Evolutionary conservation across 2,329 filamentous ascomycete species (phyloP).

Genomic region (Trichoderma sp.): DNA sequence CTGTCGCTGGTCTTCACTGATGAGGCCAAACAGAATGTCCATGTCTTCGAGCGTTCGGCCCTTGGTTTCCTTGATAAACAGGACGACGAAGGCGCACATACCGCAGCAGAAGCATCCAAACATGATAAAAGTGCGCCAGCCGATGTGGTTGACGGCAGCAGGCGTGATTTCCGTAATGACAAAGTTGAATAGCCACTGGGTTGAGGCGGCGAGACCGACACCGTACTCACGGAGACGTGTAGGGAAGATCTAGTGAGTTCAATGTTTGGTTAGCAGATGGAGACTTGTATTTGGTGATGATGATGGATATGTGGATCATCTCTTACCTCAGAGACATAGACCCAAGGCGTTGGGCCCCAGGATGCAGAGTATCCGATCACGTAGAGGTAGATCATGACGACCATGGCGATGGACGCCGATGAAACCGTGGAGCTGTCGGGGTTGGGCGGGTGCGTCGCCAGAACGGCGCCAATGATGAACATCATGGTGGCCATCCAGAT

Average conservation of each 20-base stretch:
- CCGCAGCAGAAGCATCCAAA: slow-evolving; percentile 23
- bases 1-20: slow-evolving; percentile 19
- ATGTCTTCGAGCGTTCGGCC: slow-evolving; percentile 22
- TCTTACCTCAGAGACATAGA: slow-evolving; percentile 22
- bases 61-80: slow-evolving; percentile 23
- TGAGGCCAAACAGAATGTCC: slow-evolving; percentile 19
- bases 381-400: slow-evolving; percentile 23
- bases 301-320: background rate
- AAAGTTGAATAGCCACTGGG: slow-evolving; percentile 67
- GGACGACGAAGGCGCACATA: slow-evolving; percentile 21
- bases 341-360: slow-evolving; percentile 23
- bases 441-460: slow-evolving; percentile 21
- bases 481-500: slow-evolving; percentile 55
- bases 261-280: background rate
- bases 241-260: slow-evolving; percentile 16
- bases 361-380: slow-evolving; percentile 20
- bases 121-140: slow-evolving; percentile 24
- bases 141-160: slow-evolving; percentile 21
- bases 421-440: slow-evolving; percentile 14
- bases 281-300: background rate
- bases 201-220: slow-evolving; percentile 60
- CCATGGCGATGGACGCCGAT: slow-evolving; percentile 23
- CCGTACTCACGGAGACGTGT: slow-evolving; percentile 22
- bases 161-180: slow-evolving; percentile 44
- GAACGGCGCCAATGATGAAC: slow-evolving; percentile 45